A percentile compares a stretch with the other conserved stretches of the same genome.
These are phyloP conservation scores for Aspergillus cejpii DNA, from an alignment of 2,329 filamentous ascomycete species.

Conservation along the genomic window DNA sequence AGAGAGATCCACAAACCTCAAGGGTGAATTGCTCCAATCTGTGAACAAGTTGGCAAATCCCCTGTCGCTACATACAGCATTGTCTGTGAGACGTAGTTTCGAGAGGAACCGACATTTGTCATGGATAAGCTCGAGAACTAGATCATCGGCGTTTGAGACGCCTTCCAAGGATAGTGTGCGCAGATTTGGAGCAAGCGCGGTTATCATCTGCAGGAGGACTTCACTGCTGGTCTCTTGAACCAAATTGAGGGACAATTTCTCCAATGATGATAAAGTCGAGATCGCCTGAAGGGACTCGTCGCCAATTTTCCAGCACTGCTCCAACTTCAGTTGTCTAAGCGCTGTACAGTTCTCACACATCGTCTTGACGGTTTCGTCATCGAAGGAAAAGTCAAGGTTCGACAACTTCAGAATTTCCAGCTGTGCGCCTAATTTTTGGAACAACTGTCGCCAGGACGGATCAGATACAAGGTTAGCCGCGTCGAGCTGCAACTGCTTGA, in stretches of 20 bases:
- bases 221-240: conserved; percentile 51
- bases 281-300: conserved; percentile 61
- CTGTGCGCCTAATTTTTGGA: conserved; percentile 57
- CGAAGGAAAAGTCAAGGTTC: conserved; percentile 75
- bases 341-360: conserved; percentile 60
- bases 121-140: conserved; percentile 64
- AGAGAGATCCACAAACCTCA: conserved; percentile 66
- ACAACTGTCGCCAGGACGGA: conserved; percentile 63
- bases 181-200: conserved; percentile 58
- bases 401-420: conserved; percentile 69
- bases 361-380: conserved; percentile 60
- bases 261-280: conserved; percentile 54
- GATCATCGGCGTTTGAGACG: conserved; percentile 61
- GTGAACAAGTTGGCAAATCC: conserved; percentile 68
- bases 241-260: conserved; percentile 69
- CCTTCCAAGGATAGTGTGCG: conserved; percentile 69
- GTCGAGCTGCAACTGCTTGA: conserved; percentile 72
- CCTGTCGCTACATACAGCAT: conserved; percentile 65
- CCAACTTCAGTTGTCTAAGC: conserved; percentile 69
- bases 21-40: conserved; percentile 65
- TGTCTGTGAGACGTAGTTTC: conserved; percentile 78
- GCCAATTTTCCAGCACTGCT: conserved; percentile 68
- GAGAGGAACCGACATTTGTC: conserved; percentile 58
- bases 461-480: conserved; percentile 78
- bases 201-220: conserved; percentile 56